These are phyloP conservation scores for Irpex lacteus DNA, from an alignment of 1,284 basidiomycete genomes.

Conservation along the genomic window DNA sequence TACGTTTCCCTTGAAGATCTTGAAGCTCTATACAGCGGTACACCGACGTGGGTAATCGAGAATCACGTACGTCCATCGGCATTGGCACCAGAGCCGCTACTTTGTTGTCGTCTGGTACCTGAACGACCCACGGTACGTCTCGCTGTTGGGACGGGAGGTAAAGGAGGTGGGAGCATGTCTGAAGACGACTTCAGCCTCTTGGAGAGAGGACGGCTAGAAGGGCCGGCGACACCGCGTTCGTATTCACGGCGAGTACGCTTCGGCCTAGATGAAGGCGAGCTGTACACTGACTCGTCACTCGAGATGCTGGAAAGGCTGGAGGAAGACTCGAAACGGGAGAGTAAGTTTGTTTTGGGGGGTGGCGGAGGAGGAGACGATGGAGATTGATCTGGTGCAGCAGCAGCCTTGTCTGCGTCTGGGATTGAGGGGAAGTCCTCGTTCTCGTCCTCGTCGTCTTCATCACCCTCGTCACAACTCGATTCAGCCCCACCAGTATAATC, in stretches of 20 bases:
- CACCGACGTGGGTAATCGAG: too few species aligned
- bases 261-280: background rate
- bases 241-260: background rate
- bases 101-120: too few species aligned
- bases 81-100: too few species aligned
- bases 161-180: too few species aligned
- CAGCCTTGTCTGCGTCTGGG: background rate
- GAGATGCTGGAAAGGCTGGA: background rate
- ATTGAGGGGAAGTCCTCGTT: background rate
- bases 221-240: background rate
- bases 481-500: too few species aligned
- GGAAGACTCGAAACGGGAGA: background rate
- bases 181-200: background rate
- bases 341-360: background rate
- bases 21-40: background rate
- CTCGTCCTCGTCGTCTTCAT: background rate
- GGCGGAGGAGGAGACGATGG: background rate
- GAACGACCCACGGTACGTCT: too few species aligned
- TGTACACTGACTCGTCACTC: background rate
- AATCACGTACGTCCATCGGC: too few species aligned
- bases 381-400: background rate
- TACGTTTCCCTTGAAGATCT: background rate
- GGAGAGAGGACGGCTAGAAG: background rate
- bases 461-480: too few species aligned
- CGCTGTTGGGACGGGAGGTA: too few species aligned